Conservation (phyloP, 306 rosid genomes). For the Sicyos edulis region DNA sequence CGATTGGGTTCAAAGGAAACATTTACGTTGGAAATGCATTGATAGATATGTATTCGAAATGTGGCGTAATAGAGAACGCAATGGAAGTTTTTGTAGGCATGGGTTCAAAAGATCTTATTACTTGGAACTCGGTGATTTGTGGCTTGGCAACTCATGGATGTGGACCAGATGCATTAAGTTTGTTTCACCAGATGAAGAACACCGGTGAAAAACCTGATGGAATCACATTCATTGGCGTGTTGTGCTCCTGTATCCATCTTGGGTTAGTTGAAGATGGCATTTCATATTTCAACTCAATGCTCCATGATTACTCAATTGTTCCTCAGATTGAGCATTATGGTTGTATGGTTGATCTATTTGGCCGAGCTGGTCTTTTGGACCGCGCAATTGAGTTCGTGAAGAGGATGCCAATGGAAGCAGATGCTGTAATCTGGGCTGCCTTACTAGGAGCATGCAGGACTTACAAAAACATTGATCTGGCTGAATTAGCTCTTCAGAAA, state of each 20-base stretch:
- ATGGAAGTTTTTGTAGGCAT: constrained; percentile 43
- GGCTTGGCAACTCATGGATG: constrained; percentile 56
- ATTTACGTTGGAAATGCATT: constrained; percentile 54
- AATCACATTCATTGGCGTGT: constrained; percentile 55
- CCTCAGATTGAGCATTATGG: constrained; percentile 58
- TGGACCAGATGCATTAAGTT: constrained; percentile 45
- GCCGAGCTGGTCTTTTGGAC: constrained; percentile 54
- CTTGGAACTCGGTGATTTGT: constrained; percentile 48
- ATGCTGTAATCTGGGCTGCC: constrained; percentile 48
- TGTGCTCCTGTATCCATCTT: constrained; percentile 63
- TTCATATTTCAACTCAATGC: constrained; percentile 51
- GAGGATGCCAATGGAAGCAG: constrained; percentile 62
- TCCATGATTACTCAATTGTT: constrained; percentile 39
- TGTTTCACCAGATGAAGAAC: constrained; percentile 55
- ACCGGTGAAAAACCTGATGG: constrained; percentile 42
- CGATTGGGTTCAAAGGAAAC: constrained; percentile 41
- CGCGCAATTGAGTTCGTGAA: constrained; percentile 52
- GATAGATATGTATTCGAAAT: constrained; percentile 73
- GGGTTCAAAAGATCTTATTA: constrained; percentile 39
- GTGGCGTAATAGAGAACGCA: constrained; percentile 49
- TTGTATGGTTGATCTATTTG: constrained; percentile 51
- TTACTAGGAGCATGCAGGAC: constrained; percentile 43
- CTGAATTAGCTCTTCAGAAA: constrained; percentile 49
- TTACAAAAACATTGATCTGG: constrained; percentile 36
- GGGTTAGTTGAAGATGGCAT: constrained; percentile 56